Conservation (phyloP, 345 rosid species). For the Ricinus communis region DNA sequence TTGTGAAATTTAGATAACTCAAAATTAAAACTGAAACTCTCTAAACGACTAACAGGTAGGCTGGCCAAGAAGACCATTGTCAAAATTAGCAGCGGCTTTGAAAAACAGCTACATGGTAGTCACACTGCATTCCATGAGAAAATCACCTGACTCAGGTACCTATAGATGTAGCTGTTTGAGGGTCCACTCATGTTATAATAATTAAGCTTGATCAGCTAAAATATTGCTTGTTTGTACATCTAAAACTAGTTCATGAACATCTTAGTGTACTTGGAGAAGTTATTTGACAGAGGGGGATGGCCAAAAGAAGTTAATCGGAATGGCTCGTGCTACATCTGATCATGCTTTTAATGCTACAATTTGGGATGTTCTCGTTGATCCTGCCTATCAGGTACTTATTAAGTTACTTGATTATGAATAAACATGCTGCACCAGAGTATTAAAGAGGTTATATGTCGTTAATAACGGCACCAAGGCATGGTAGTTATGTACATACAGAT, state of each 20-base stretch:
- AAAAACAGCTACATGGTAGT: slow-evolving; percentile 96
- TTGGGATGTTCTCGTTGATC: slow-evolving; percentile 99
- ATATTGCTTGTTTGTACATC: slow-evolving; percentile 23
- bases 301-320: slow-evolving; percentile 75
- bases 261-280: slow-evolving; percentile 95
- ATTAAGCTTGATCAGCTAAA: slow-evolving; percentile 17
- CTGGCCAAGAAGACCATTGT: slow-evolving; percentile 90
- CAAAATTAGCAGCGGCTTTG: slow-evolving; percentile 85
- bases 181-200: slow-evolving; percentile 6
- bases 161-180: background rate
- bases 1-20: background rate
- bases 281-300: slow-evolving; percentile 84
- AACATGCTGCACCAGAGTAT: slow-evolving; percentile 1
- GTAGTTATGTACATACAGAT: background rate
- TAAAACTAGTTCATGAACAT: slow-evolving; percentile 63
- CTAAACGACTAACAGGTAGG: slow-evolving; percentile 57
- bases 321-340: slow-evolving; percentile 99
- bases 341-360: slow-evolving; percentile 98
- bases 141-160: slow-evolving; percentile 65
- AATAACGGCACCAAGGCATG: background rate
- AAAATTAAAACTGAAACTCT: background rate
- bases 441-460: slow-evolving; percentile 4
- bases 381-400: slow-evolving; percentile 72
- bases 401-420: slow-evolving; percentile 5
- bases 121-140: slow-evolving; percentile 68